A percentile compares a stretch with the other conserved stretches of the same genome.
phyloP scores from a whole-genome alignment of 139 green algal genomes.

The Microglena sp. region DNA sequence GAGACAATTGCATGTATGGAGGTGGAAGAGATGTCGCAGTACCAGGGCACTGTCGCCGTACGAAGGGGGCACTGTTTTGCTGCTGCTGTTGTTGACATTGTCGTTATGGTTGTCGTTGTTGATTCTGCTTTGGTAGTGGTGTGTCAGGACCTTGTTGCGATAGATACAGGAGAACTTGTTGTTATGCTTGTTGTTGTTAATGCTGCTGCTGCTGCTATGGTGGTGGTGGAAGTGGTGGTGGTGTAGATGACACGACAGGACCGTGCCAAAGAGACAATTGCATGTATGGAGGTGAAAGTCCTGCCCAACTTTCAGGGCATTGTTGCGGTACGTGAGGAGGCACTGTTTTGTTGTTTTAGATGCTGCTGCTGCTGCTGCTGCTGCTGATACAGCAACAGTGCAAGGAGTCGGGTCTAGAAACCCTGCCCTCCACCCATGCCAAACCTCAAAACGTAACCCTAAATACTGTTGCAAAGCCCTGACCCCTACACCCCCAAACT shows the following conservation, averaged over 20 bases:
- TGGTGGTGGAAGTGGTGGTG: no score
- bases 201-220: no score
- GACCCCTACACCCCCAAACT: no score
- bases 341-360: conserved; percentile 61
- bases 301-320: conserved; percentile 50
- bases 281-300: conserved; percentile 37
- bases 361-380: conserved; percentile 62
- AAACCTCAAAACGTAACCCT: no score
- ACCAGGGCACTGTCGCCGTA: conserved; percentile 53
- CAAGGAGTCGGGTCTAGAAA: no score
- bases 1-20: conserved; percentile 39
- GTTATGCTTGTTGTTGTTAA: no score
- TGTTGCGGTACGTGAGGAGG: conserved; percentile 64
- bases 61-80: conserved; percentile 10
- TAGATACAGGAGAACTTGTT: no score
- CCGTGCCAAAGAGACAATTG: conserved; percentile 45
- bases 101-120: conserved; percentile 31
- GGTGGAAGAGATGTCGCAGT: conserved; percentile 34
- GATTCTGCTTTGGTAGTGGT: conserved; percentile 33
- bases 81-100: conserved; percentile 58
- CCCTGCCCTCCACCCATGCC: no score
- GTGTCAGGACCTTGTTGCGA: conserved; percentile 41
- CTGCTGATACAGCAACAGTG: no score
- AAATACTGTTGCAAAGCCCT: no score
- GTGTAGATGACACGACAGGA: no score